Evolutionary conservation across 2,329 filamentous ascomycete genomes (phyloP), one percentile per base, ranked within the genome.

Genomic region (Cadophora malorum): DNA sequence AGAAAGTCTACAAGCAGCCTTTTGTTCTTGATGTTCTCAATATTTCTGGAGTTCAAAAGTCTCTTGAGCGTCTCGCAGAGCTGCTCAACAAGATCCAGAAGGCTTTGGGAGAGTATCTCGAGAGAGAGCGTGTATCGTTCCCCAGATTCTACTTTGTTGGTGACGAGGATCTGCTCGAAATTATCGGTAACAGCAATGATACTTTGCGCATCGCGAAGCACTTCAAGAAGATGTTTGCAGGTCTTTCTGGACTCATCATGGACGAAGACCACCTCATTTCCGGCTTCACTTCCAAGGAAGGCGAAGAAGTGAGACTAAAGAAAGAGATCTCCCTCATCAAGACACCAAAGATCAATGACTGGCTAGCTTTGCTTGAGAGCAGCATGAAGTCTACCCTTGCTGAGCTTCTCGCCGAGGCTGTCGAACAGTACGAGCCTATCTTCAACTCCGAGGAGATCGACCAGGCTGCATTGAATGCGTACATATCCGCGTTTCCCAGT

Each of bases 141-240:
- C 96, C 96, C 55, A 90, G 96, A 67, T 99, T 99, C 84, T 99
- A 99, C 83, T 99, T 99, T 75, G 96, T 99, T 66, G 96, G 96
- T 79, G 96, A 99, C 76, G 96, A 99, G 78, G 96, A 99, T 80
- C 83, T 99, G 67, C 85, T 99, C 28, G 96, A 99, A 80, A 99
- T 99, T 81, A 99, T 99, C 72, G 96, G 96, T 78, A 99, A 99
- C 80, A 98, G 95, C 82, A 97, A 97, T 76, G 96, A 99, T 77
- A 97, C 95, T 10, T 83, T 96, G 69, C 94, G 96, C 65, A 96
- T 99, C 73, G 93, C 96, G 50, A 99, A 99, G 79, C 96, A 99
- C 82, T 94, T 99, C 84, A 95, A 97, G 79, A 99, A 99, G 84
- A 99, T 99, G 96, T 99, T 99, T 83, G 96, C 96, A 71, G 96